Evolutionary conservation across 352 stramenopile genomes (phyloP), one percentile per base, ranked within the genome.

Genomic region (Phytophthora capsici): DNA sequence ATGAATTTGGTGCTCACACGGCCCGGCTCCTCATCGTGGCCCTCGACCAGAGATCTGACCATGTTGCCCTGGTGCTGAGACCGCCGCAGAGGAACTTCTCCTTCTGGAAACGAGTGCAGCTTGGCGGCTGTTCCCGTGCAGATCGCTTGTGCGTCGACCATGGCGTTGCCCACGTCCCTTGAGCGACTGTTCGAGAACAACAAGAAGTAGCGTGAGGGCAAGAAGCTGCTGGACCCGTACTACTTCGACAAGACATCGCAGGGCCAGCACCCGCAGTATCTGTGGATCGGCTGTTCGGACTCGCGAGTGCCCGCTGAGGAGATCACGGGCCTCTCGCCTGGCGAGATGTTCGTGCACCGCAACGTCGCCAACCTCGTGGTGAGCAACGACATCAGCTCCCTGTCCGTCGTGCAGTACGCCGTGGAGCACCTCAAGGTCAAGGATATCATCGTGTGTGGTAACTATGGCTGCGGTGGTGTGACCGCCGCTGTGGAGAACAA

Each of bases 391-490:
- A 71, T 92, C 41, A 90, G 80, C 71, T 81, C 79, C n/a, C 66
- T 88, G 8, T 80, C 78, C 1, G 75, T 88, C 26, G 69, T 89
- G 22, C 79, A 92, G 55, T 92, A 88, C 60, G 91, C 88, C 7
- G 88, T 98, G 20, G 89, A 96, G 57, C 78, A 90, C 19, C 77
- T 98, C 20, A 84, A 94, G 44, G 89, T 98, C 14, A 93, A 94
- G 57, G 78, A 98, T 59, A 96, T 98, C 53, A 93, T 97, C 44
- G 84, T 98, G 9, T 96, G 86, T 55, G 92, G 92, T 2, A 89
- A 98, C 71, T 98, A 98, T 58, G 89, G 95, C 36, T 98, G 92
- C 62, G 92, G 91, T 37, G 92, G 91, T 32, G 87, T 98, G 13
- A 72, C 81, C 26, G 90, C 89, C 14, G 86, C 89, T 4, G 78